These are phyloP conservation scores for Protomyces pachydermus DNA, from an alignment of 1,139 yeast species.

Conservation along the genomic window DNA sequence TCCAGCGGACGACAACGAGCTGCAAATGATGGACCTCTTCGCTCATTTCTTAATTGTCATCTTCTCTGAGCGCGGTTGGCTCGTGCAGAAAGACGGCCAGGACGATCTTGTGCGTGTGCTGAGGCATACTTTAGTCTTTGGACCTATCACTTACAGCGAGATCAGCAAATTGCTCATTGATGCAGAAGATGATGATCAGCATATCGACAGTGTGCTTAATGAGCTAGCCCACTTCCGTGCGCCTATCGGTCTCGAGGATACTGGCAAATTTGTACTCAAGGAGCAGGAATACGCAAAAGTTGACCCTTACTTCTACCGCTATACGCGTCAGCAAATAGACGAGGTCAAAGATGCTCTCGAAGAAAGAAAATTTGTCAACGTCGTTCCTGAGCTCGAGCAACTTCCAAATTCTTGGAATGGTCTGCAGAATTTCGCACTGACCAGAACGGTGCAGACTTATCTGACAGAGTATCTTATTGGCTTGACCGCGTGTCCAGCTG, in stretches of 20 bases:
- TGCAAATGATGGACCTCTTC: constrained; percentile 77
- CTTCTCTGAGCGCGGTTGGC: constrained; percentile 61
- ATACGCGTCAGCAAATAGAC: constrained; percentile 70
- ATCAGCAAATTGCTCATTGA: constrained; percentile 69
- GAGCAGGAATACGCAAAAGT: constrained; percentile 51
- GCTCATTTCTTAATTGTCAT: constrained; percentile 63
- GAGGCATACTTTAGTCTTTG: constrained; percentile 72
- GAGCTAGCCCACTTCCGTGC: constrained; percentile 58
- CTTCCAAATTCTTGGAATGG: constrained; percentile 28
- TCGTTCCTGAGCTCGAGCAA: constrained; percentile 38
- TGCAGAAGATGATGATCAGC: constrained; percentile 62
- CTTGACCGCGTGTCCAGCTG: background rate
- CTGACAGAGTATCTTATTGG: constrained; percentile 2
- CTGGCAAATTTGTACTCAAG: constrained; percentile 66
- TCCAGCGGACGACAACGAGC: constrained; percentile 35
- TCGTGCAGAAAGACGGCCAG: constrained; percentile 50
- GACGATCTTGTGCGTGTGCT: constrained; percentile 61
- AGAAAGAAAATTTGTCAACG: constrained; percentile 34
- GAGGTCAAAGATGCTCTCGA: constrained; percentile 60
- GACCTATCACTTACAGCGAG: constrained; percentile 66
- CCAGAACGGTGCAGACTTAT: constrained; percentile 1
- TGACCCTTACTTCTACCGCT: constrained; percentile 80
- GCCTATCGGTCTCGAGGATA: constrained; percentile 60
- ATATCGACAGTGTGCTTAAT: constrained; percentile 63
- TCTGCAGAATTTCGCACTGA: constrained; percentile 5